Base-by-base conservation (phyloP, 495 filamentous ascomycete species). In the Neurospora intermedia region DNA sequence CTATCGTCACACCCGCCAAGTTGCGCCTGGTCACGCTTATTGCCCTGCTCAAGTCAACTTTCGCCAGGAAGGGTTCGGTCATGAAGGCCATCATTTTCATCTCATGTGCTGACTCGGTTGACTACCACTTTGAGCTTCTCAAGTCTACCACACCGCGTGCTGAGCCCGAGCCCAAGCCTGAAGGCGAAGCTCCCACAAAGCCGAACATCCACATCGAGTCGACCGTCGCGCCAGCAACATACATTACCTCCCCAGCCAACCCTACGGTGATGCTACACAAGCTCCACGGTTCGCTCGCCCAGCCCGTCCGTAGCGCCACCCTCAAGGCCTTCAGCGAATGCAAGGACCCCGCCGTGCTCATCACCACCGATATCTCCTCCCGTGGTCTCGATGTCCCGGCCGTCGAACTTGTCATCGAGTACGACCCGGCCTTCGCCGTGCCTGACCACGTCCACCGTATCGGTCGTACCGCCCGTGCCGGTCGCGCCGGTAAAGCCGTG, bases 51-150 rank as follows among this genome's bases (percentile, higher is more conserved):
- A 96, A 93, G 77, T 89, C 92, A 20, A 88, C 95, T 0, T 98
- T 98, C 76, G 89, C 92, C 73, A 88, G 94, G 16, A 91, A 91
- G 81, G 94, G 93, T 0, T 92, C 93, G 3, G 90, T 96, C 27
- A 96, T 95, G 90, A 97, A 98, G 81, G 91, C 91, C 5, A 97
- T 98, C 74, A 88, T 98, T 70, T 99, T 99, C 81, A 92, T 99
- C 46, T 96, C 94, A 2, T 98, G 96, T 77, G 94, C 96, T 18
- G 96, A 99, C 77, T 95, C 92, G 11, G 96, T 98, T 69, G 94
- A 99, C 78, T 99, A 97, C 79, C 94, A 97, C 78, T 98, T 94
- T 77, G 91, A 96, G 69, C 81, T 97, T n/a, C 90, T 99, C 74
- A 90, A 83, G n/a, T 78, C 89, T 40, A 83, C 88, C 15, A 70